These are phyloP conservation scores for Dinochytrium kinnereticum DNA, from an alignment of 371 early-diverging fungal species.

Conservation along the genomic window DNA sequence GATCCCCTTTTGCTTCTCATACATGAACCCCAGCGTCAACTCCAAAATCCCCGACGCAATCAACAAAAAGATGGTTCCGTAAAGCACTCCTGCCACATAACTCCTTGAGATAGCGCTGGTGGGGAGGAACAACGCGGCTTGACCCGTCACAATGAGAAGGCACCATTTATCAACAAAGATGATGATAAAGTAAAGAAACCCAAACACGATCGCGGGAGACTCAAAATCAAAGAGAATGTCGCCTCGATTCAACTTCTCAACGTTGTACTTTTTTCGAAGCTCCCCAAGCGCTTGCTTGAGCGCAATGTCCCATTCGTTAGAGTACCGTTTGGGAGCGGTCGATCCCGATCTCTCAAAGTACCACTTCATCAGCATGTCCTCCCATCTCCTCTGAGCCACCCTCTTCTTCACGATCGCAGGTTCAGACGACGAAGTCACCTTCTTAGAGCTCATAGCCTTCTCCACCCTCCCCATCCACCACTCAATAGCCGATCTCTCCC, in stretches of 20 bases:
- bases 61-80: slow-evolving; percentile 40
- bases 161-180: slow-evolving; percentile 44
- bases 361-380: slow-evolving; percentile 43
- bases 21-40: slow-evolving; percentile 28
- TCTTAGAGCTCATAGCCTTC: slow-evolving; percentile 5
- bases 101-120: slow-evolving; percentile 1
- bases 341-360: slow-evolving; percentile 36
- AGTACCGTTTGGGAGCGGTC: slow-evolving; percentile 29
- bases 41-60: slow-evolving; percentile 42
- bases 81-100: slow-evolving; percentile 30
- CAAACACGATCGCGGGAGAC: slow-evolving; percentile 44
- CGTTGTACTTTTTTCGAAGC: slow-evolving; percentile 41
- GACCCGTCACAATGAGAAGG: slow-evolving; percentile 33
- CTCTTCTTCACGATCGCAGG: slow-evolving; percentile 27
- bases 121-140: slow-evolving; percentile 22
- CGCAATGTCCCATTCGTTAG: slow-evolving; percentile 42
- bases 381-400: slow-evolving; percentile 33
- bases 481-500: slow-evolving; percentile 43
- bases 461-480: slow-evolving; percentile 28
- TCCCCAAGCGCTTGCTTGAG: slow-evolving; percentile 39
- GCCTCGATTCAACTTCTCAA: slow-evolving; percentile 47
- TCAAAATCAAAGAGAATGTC: slow-evolving; percentile 45
- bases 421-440: neutral
- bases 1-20: slow-evolving; percentile 26
- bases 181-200: slow-evolving; percentile 45